A percentile compares a stretch with the other conserved stretches of the same genome.
Conservation (phyloP, 2,329 filamentous ascomycete species). For the Microdochium nivale region DNA sequence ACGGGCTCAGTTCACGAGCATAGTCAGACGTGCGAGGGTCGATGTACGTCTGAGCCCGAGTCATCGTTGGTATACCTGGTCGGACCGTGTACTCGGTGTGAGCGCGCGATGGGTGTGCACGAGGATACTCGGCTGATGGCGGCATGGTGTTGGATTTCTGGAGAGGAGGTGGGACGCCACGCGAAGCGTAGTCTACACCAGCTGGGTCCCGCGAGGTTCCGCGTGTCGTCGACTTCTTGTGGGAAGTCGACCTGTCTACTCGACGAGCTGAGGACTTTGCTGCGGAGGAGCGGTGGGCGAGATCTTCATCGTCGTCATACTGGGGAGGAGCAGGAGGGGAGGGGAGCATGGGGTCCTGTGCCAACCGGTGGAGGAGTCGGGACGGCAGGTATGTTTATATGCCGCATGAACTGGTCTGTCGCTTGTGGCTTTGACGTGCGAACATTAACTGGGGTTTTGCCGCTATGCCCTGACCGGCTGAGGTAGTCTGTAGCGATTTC, state of each 20-base stretch:
- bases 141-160: conserved; percentile 10
- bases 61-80: background rate
- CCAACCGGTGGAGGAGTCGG: conserved; percentile 21
- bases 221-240: conserved; percentile 14
- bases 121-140: conserved; percentile 1
- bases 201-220: conserved; percentile 12
- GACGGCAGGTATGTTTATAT: conserved; percentile 9
- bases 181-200: conserved; percentile 10
- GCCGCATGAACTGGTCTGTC: conserved; percentile 6
- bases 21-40: conserved; percentile 8
- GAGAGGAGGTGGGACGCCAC: conserved; percentile 8
- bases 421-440: conserved; percentile 15
- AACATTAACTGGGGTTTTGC: conserved; percentile 8
- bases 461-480: conserved; percentile 14
- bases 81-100: conserved; percentile 7
- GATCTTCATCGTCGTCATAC: conserved; percentile 13
- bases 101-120: conserved; percentile 3
- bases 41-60: conserved; percentile 14
- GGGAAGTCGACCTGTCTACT: conserved; percentile 16
- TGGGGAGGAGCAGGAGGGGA: conserved; percentile 9
- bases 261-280: conserved; percentile 12
- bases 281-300: conserved; percentile 12
- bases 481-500: conserved; percentile 18
- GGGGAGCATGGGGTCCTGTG: conserved; percentile 12
- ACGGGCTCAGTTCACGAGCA: conserved; percentile 12